Base-by-base conservation (phyloP, 1,284 basidiomycete species). In the Meira miltonrushii region DNA sequence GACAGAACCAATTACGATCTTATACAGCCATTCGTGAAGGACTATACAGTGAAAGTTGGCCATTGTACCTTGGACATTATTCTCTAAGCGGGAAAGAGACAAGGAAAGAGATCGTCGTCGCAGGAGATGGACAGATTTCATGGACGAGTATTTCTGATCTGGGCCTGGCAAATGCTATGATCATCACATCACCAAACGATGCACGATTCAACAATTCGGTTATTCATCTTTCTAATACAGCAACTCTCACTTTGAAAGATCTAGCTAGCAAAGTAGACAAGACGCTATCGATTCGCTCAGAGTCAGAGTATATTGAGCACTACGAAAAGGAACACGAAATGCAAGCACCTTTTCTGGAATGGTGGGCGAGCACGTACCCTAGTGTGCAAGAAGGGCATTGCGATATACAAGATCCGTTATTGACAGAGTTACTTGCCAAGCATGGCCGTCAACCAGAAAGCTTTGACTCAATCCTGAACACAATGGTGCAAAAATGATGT, bases 21-120 rank as follows among this genome's bases (percentile, higher is more conserved):
- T 81, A 78, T 54, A 80, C 79, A 21, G 75, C 79, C 52, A 64
- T 81, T 25, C 60, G 80, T 25, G 79, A 81, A 65, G 81, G 80
- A 7, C 78, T 81, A 33, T 81, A 81, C 57, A 77, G 71, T 62
- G 79, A 80, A 70, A 78, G 76, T 55, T 80, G 65, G 47, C 77
- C 79, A 56, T 65, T 80, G 25, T 80, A 80, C 59, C 68, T 81
- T 28, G 79, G 55, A 41, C 53, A 54, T 43, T 54, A 54, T 43
- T 39, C 17, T 8, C 19, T 40, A 52, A 15, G 19, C 2, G 53
- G 39, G 12, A 21, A 15, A 15, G 47, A 50, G 10, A 13, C 3
- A 15, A 25, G 53, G 12, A 17, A 54, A 12, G 53, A 54, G 10
- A 39, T 54, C 33, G 53, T 54, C 9, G 53, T 54, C 8, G 53